These are phyloP conservation scores for Geotrichum carabidarum DNA, from an alignment of 1,139 yeast species.

Conservation along the genomic window DNA sequence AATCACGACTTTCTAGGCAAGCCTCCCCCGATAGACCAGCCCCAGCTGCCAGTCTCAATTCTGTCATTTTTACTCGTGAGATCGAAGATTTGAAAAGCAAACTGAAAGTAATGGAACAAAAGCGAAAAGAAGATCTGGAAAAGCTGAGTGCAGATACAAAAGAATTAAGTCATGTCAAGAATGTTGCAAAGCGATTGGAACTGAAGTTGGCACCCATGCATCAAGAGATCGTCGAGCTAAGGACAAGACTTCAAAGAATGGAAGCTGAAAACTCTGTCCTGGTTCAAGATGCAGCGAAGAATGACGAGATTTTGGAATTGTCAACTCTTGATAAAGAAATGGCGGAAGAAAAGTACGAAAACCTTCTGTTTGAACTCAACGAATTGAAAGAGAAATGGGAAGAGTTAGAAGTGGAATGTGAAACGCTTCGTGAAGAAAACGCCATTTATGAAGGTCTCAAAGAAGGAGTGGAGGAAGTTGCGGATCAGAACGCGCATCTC, in stretches of 20 bases:
- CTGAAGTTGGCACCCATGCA: conserved; percentile 37
- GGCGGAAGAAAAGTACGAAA: conserved; percentile 43
- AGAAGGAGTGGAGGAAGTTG: conserved; percentile 21
- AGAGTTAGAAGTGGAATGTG: conserved; percentile 42
- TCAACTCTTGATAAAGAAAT: conserved; percentile 52
- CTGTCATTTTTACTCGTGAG: conserved; percentile 24
- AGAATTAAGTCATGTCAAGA: conserved; percentile 35
- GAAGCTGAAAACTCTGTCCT: conserved; percentile 36
- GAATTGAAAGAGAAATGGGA: conserved; percentile 40
- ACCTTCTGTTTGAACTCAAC: conserved; percentile 36
- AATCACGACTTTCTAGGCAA: conserved; percentile 12
- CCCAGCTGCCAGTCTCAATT: neutral
- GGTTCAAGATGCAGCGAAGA: conserved; percentile 34
- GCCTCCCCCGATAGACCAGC: conserved; percentile 12
- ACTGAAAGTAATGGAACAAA: conserved; percentile 32
- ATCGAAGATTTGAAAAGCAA: conserved; percentile 32
- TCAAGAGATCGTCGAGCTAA: conserved; percentile 35
- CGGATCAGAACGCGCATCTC: conserved; percentile 24
- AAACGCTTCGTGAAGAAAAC: conserved; percentile 46
- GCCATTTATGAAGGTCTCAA: conserved; percentile 38
- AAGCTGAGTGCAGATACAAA: conserved; percentile 30
- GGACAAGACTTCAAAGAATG: conserved; percentile 25
- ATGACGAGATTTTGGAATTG: conserved; percentile 49
- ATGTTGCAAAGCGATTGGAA: conserved; percentile 40
- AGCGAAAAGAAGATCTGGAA: conserved; percentile 33